Conservation (phyloP, 2,329 filamentous ascomycete genomes). For the Scleromitrula shiraiana region DNA sequence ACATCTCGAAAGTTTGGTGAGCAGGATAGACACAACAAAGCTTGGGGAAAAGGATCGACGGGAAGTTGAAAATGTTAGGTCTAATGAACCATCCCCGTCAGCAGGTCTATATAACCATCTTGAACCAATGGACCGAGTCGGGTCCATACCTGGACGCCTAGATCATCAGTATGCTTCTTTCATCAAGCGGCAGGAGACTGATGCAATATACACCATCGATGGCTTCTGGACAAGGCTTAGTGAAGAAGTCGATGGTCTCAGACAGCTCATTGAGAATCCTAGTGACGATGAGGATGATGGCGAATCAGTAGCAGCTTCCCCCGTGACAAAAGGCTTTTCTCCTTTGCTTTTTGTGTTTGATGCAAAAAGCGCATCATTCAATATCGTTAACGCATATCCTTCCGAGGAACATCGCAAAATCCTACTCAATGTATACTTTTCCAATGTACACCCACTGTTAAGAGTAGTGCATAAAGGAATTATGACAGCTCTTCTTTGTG, state of each 20-base stretch:
- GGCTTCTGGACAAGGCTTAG: conserved; percentile 9
- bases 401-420: neutral
- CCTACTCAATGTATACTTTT: neutral
- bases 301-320: neutral
- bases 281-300: conserved; percentile 9
- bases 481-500: neutral
- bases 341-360: conserved; percentile 6
- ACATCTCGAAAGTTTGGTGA: conserved; percentile 10
- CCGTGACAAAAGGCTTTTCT: conserved; percentile 4
- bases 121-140: neutral
- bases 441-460: conserved; percentile 6
- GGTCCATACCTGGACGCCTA: neutral
- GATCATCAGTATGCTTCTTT: conserved; percentile 7
- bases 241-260: conserved; percentile 8
- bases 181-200: conserved; percentile 6
- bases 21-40: conserved; percentile 8
- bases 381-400: conserved; percentile 1
- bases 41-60: neutral
- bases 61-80: neutral
- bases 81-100: conserved; percentile 1
- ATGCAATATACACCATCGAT: conserved; percentile 3
- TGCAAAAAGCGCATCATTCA: neutral
- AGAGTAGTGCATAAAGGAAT: neutral
- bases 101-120: neutral
- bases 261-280: conserved; percentile 4